Evolutionary conservation across 225 moss, liverwort and hornwort genomes (phyloP), one percentile per base, ranked within the genome.

Genomic region (Asterella californica): DNA sequence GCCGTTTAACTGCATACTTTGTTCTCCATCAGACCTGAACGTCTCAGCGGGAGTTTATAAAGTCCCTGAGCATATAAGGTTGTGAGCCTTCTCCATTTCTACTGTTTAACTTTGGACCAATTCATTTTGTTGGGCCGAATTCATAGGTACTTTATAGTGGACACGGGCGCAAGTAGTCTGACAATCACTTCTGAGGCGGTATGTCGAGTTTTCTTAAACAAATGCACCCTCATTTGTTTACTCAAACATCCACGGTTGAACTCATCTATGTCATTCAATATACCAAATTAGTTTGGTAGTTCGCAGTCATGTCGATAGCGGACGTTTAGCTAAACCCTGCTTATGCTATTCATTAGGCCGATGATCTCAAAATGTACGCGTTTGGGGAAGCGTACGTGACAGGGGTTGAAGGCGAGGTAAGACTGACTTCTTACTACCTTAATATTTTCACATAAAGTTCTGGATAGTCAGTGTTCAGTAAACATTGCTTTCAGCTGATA

Each of bases 161-260:
- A 99, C 70, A 94, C 94, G 70, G 94, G 97, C 42, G 92, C 94
- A 70, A 94, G 92, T 89, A 88, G 89, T 68, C 93, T 99, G 63
- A 91, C 90, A 54, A 92, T 99, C 72, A 83, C 91, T 9, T 91
- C 94, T 30, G 60, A 88, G 42, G 90, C 93, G 92, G 96, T 93
- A 86, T 66, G 82, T 68, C 66, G 18, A 25, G 21, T 63, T 25
- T 34, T 76, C 75, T 1, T 33, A 29, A 34, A 21, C 10, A 37
- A 14, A 15, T 67, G 2, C 19, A 67, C 17, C 32, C 15, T 25
- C 71, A 1, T 18, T 57, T 19, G 65, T 30, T 32, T 32, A 65
- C n/a, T 61, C 22, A 10, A 71, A 15, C 32, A 71, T 38, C n/a
- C 1, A 47, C 22, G 8, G 24, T 36, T 70, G 12, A 47, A 71